These are phyloP conservation scores for Endogone sp. DNA, from an alignment of 192 early-diverging fungal genomes.

Conservation along the genomic window DNA sequence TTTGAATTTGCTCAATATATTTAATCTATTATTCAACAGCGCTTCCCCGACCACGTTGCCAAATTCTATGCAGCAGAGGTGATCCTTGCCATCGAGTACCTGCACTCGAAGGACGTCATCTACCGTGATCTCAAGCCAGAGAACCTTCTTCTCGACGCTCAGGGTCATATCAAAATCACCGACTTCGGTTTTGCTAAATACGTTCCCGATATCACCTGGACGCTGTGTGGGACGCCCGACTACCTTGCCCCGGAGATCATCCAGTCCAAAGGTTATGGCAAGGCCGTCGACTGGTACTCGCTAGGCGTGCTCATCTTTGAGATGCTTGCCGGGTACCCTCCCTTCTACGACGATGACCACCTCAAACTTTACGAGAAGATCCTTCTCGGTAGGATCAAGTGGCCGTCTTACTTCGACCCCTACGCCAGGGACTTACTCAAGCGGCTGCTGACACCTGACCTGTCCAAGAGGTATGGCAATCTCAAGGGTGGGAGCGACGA, in stretches of 20 bases:
- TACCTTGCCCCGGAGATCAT: constrained; percentile 85
- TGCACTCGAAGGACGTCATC: constrained; percentile 70
- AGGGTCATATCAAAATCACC: constrained; percentile 80
- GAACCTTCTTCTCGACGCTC: constrained; percentile 70
- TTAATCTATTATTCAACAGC: constrained; percentile 22
- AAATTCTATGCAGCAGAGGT: constrained; percentile 78
- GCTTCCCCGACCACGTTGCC: constrained; percentile 68
- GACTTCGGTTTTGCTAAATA: constrained; percentile 87
- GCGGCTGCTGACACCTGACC: constrained; percentile 71
- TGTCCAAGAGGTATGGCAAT: constrained; percentile 86
- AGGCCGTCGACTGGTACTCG: constrained; percentile 95
- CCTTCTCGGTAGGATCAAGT: constrained; percentile 74
- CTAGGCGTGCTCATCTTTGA: constrained; percentile 92
- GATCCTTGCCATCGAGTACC: constrained; percentile 70
- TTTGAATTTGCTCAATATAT: neutral
- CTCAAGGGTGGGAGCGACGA: constrained; percentile 79
- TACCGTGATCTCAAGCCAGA: constrained; percentile 84
- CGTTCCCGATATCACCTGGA: constrained; percentile 82
- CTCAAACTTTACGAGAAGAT: constrained; percentile 94
- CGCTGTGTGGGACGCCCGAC: constrained; percentile 83
- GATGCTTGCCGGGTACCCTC: constrained; percentile 90
- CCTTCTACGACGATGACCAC: constrained; percentile 95
- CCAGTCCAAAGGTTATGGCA: constrained; percentile 90
- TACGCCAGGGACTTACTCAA: constrained; percentile 82
- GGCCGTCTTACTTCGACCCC: constrained; percentile 83